Evolutionary conservation across 2,329 filamentous ascomycete species (phyloP), one percentile per base, ranked within the genome.

Genomic region (Xylariaceae sp.): DNA sequence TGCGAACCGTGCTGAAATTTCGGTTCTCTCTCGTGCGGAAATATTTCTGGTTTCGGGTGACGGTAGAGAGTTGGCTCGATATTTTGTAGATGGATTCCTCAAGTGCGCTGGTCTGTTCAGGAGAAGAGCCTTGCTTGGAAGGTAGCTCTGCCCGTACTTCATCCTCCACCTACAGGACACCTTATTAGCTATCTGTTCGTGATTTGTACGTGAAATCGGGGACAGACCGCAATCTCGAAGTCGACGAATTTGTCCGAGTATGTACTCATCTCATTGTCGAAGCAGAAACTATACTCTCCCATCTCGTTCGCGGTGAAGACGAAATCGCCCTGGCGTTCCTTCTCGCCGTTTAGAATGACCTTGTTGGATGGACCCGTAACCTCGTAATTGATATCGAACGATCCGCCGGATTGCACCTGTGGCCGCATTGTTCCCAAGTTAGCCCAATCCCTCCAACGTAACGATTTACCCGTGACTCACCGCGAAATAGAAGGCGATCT

Each of bases 21-120:
- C 94, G 84, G 80, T 99, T 99, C 80, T 99, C 94, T 62, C 94
- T 86, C 2, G 94, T 99, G 59, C 95, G 88, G 85, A 99, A 99
- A 79, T 99, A 99, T 72, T 99, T 99, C 70, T 99, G 94, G 77
- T 96, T 96, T 67, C 94, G 84, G 40, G 89, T 91, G 69, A 99
- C 94, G 58, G 92, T 96, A 13, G 91, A 96, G 47, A 99, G 77
- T 69, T 95, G 90, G 60, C 89, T 86, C 12, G 91, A 96, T 56
- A 99, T 81, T 77, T 96, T 96, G 78, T 94, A 90, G 66, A 97
- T 88, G 39, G 90, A 92, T 75, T 99, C 92, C 72, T 97, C 92
- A 46, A 99, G 80, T 7, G 84, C 83, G 44, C 86, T 85, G 1
- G 92, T 94, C 72, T 97, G 92, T 72, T 99, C 94, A 49, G 90